phyloP scores from a whole-genome alignment of 345 rosid species.

The Stellera chamaejasme region DNA sequence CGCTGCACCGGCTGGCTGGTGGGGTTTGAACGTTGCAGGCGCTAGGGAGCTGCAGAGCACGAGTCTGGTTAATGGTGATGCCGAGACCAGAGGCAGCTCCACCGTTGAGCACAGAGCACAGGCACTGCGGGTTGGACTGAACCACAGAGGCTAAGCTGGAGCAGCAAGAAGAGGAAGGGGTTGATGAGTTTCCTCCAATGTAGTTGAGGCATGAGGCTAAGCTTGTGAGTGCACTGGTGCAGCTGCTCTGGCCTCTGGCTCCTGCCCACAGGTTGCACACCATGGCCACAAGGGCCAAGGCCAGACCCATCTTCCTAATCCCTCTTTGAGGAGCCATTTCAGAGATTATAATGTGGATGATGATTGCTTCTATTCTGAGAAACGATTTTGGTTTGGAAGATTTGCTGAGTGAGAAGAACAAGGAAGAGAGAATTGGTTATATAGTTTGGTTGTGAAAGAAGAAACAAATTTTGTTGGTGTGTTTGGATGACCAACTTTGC shows the following conservation, averaged over 20 bases:
- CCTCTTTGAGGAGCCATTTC: conserved; percentile 1
- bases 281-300: conserved; percentile 23
- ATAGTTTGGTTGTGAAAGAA: conserved; percentile 8
- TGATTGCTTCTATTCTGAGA: conserved; percentile 6
- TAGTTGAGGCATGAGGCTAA: conserved; percentile 50
- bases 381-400: conserved; percentile 9
- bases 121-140: conserved; percentile 54
- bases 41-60: conserved; percentile 54
- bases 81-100: conserved; percentile 40
- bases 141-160: conserved; percentile 44
- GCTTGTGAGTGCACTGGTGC: conserved; percentile 28
- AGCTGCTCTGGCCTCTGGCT: conserved; percentile 26
- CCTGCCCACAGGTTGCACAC: conserved; percentile 8
- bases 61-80: conserved; percentile 53
- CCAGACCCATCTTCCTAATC: conserved; percentile 10
- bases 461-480: conserved; percentile 19
- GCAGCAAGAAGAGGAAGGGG: conserved; percentile 62
- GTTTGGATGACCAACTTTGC: conserved; percentile 26
- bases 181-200: conserved; percentile 49
- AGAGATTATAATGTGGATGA: not conserved
- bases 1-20: conserved; percentile 51
- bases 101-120: conserved; percentile 45
- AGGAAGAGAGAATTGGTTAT: conserved; percentile 1
- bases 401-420: conserved; percentile 13
- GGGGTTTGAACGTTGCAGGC: conserved; percentile 58